A percentile compares a stretch with the other conserved stretches of the same genome.
Evolutionary conservation across 2,329 filamentous ascomycete species (phyloP).

Genomic region (Venturia nashicola): DNA sequence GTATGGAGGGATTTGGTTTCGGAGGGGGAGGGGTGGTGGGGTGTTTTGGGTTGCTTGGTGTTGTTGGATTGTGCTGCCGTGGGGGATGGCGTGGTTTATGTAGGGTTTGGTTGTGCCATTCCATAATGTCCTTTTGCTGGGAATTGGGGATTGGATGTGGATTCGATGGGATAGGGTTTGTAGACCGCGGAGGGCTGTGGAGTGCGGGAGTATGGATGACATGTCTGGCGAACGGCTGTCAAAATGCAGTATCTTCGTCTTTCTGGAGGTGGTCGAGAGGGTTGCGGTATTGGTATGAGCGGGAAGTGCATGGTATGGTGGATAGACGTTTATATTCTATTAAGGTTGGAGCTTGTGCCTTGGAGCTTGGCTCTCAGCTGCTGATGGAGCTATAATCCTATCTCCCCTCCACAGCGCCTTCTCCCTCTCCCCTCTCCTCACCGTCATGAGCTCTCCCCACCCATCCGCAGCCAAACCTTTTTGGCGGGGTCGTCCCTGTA

Average conservation of each 20-base stretch:
- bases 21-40: neutral
- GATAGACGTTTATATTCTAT: neutral
- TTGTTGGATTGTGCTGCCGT: neutral
- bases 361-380: too few species aligned
- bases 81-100: neutral
- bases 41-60: neutral
- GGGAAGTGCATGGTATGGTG: neutral
- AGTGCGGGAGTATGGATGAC: neutral
- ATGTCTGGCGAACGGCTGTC: neutral
- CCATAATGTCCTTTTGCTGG: neutral
- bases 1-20: neutral
- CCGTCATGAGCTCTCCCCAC: too few species aligned
- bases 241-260: neutral
- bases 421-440: too few species aligned
- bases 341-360: neutral
- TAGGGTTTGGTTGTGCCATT: constrained; percentile 5
- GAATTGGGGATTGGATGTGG: too few species aligned
- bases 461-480: too few species aligned
- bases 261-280: neutral
- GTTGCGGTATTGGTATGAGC: neutral
- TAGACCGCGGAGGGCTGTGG: neutral
- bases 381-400: too few species aligned
- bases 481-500: too few species aligned
- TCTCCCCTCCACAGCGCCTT: too few species aligned
- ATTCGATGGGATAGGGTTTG: neutral